phyloP scores from a whole-genome alignment of 495 filamentous ascomycete species.

The Talaromyces ruber region DNA sequence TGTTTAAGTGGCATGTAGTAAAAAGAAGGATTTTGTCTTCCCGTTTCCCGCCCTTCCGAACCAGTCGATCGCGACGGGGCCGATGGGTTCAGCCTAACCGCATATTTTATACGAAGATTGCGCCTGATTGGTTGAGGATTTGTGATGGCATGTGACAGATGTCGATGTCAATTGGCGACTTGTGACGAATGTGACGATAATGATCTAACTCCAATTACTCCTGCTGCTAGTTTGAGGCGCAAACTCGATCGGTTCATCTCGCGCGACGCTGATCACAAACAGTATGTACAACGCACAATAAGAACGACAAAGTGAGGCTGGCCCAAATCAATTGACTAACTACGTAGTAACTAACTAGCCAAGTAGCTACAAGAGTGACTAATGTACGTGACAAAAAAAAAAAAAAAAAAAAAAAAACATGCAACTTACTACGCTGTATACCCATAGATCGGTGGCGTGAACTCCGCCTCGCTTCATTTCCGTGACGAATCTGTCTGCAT shows the following conservation, averaged over 20 bases:
- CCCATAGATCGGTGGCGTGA: conserved; percentile 1
- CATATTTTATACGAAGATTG: background rate
- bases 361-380: background rate
- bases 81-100: background rate
- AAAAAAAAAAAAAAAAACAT: too few relatives aligned
- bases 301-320: background rate
- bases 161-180: background rate
- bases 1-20: background rate
- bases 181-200: background rate
- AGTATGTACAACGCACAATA: background rate
- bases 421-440: background rate
- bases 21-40: conserved; percentile 1
- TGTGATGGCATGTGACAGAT: background rate
- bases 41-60: conserved; percentile 5
- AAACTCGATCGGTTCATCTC: background rate
- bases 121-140: background rate
- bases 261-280: background rate
- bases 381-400: conserved; percentile 2
- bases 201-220: background rate
- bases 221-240: background rate
- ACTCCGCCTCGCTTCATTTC: background rate
- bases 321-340: background rate
- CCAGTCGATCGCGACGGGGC: conserved; percentile 6
- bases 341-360: background rate
- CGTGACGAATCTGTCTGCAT: conserved; percentile 5